phyloP scores from a whole-genome alignment of 805 yeast species.

The Candida gorgasii region DNA sequence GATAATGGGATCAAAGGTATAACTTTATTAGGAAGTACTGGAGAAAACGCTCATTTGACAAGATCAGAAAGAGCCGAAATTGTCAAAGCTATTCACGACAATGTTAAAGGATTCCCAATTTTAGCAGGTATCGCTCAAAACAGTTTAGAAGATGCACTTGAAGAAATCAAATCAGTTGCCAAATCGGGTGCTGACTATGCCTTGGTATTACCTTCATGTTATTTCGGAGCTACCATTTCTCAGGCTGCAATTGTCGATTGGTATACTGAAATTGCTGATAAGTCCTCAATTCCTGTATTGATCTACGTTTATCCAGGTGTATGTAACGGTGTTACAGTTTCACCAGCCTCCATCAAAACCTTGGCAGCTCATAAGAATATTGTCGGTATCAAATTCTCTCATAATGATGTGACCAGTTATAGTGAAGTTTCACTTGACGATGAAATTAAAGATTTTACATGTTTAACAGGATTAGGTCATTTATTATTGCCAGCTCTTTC shows the following conservation, averaged over 20 bases:
- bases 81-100: slow-evolving; percentile 32
- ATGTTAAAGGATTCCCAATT: slow-evolving; percentile 41
- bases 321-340: slow-evolving; percentile 40
- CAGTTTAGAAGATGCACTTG: slow-evolving; percentile 45
- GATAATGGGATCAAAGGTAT: slow-evolving; percentile 49
- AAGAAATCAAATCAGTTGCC: slow-evolving; percentile 35
- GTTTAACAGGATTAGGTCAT: slow-evolving; percentile 55
- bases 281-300: slow-evolving; percentile 42
- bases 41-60: slow-evolving; percentile 54
- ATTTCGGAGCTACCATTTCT: slow-evolving; percentile 47
- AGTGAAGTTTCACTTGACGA: slow-evolving; percentile 46
- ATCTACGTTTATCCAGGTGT: slow-evolving; percentile 54
- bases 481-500: slow-evolving; percentile 47
- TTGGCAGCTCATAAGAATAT: slow-evolving; percentile 48
- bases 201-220: slow-evolving; percentile 46
- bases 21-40: slow-evolving; percentile 55
- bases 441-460: slow-evolving; percentile 42
- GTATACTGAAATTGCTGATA: slow-evolving; percentile 46
- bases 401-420: slow-evolving; percentile 51
- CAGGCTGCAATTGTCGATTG: slow-evolving; percentile 50
- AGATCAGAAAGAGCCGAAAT: slow-evolving; percentile 43
- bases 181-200: slow-evolving; percentile 42
- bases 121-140: slow-evolving; percentile 53
- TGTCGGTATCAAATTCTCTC: slow-evolving; percentile 54
- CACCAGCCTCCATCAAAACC: slow-evolving; percentile 38